Evolutionary conservation across 2,329 filamentous ascomycete species (phyloP), one percentile per base, ranked within the genome.

Genomic region (Sporothrix euskadiensis): DNA sequence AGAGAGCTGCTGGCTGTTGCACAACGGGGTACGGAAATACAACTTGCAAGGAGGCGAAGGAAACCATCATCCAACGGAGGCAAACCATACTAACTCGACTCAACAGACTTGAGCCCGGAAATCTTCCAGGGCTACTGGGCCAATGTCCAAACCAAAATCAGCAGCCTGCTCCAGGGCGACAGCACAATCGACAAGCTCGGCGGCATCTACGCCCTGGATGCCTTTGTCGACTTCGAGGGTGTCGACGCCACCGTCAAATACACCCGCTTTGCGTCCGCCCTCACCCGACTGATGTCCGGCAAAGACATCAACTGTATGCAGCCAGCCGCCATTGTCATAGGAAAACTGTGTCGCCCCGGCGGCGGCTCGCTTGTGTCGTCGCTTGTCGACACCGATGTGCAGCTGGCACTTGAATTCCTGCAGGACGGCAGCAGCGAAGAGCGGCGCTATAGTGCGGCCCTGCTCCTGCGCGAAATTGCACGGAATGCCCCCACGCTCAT

Each of bases 351-450:
- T 75, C 91, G 93, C 77, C 96, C 96, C 0, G 96, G 96, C 75
- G 96, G 96, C 75, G 96, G 96, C 74, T 94, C 96, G 44, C 86
- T 98, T 76, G 97, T 97, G 61, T 97, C 95, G 8, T 95, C 98
- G 82, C 86, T 99, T 72, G 96, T 99, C 73, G 96, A 99, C 80
- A 95, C 94, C 72, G 95, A 99, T 82, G 94, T 98, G 75, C 97
- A 98, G 81, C 96, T 94, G 22, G 94, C 97, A 1, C 86, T 99
- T 71, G 96, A 99, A 83, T 98, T 94, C 93, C 88, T 99, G 73
- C 95, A 98, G 80, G 94, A 94, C 68, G 97, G 98, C 80, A 89
- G 95, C 77, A 91, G 97, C 78, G 96, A 99, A 83, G 95, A 95
- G 80, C 89, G 95, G 78, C 89, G 96, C 78, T 98, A 98, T 80